Conservation (phyloP, 306 rosid genomes). For the Lathyrus aphaca region DNA sequence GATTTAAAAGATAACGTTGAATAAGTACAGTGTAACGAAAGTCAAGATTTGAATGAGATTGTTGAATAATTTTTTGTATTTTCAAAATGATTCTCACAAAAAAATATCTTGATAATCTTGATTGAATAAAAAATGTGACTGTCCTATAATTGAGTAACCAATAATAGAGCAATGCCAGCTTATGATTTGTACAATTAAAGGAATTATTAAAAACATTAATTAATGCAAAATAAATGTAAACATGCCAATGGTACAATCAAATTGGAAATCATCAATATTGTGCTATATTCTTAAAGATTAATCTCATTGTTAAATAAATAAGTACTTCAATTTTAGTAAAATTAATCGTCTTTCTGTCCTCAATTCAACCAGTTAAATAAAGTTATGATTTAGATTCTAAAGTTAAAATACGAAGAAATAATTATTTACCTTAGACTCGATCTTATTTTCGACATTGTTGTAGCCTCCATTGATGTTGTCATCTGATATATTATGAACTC, state of each 20-base stretch:
- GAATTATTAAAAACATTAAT: background rate
- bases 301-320: too few relatives aligned
- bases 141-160: background rate
- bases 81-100: too few relatives aligned
- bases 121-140: too few relatives aligned
- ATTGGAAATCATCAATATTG: too few relatives aligned
- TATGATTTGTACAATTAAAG: background rate
- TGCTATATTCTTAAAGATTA: background rate
- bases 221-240: background rate
- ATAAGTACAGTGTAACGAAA: too few relatives aligned
- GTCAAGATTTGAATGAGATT: too few relatives aligned
- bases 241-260: too few relatives aligned
- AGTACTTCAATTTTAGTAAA: too few relatives aligned
- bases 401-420: background rate
- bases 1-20: too few relatives aligned
- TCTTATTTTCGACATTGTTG: background rate
- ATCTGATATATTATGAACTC: conserved; percentile 7
- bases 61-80: too few relatives aligned
- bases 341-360: too few relatives aligned
- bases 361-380: background rate
- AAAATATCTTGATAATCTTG: too few relatives aligned
- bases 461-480: background rate
- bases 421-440: background rate
- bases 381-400: background rate
- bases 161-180: background rate